phyloP scores from a whole-genome alignment of 306 rosid genomes.

The Inga oerstediana region DNA sequence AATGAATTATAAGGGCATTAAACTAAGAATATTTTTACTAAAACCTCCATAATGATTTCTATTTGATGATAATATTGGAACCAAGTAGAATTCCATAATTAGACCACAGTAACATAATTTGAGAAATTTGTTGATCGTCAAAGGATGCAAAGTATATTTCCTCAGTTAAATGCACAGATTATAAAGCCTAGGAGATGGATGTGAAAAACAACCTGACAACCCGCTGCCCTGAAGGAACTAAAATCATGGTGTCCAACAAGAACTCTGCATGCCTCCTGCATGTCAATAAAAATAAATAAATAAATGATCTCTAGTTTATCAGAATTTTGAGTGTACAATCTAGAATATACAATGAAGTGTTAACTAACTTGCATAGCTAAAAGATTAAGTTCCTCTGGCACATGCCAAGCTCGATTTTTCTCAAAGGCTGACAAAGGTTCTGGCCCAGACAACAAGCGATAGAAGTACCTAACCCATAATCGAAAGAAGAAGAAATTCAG shows the following conservation, averaged over 20 bases:
- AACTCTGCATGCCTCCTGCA: conserved; percentile 88
- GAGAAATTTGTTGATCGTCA: background rate
- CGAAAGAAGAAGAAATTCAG: conserved; percentile 18
- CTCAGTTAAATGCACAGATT: conserved; percentile 11
- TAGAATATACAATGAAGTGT: conserved; percentile 21
- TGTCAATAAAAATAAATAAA: conserved; percentile 27
- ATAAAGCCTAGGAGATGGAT: conserved; percentile 21
- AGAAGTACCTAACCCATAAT: conserved; percentile 66
- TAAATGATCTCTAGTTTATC: background rate
- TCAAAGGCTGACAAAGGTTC: conserved; percentile 83
- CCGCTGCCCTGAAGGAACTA: conserved; percentile 94
- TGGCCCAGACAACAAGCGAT: conserved; percentile 80
- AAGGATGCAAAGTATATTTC: background rate
- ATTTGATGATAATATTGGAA: background rate
- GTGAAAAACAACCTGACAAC: conserved; percentile 75
- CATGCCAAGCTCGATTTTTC: conserved; percentile 89
- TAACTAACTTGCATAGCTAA: conserved; percentile 80
- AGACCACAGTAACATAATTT: background rate
- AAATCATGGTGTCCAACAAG: conserved; percentile 92
- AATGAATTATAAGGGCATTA: conserved; percentile 20
- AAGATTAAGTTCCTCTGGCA: conserved; percentile 73
- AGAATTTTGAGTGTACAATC: conserved; percentile 23
- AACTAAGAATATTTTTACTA: conserved; percentile 16
- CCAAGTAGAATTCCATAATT: background rate
- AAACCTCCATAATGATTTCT: conserved; percentile 18